phyloP scores from a whole-genome alignment of 2,329 filamentous ascomycete species.

The Tolypocladium inflatum region DNA sequence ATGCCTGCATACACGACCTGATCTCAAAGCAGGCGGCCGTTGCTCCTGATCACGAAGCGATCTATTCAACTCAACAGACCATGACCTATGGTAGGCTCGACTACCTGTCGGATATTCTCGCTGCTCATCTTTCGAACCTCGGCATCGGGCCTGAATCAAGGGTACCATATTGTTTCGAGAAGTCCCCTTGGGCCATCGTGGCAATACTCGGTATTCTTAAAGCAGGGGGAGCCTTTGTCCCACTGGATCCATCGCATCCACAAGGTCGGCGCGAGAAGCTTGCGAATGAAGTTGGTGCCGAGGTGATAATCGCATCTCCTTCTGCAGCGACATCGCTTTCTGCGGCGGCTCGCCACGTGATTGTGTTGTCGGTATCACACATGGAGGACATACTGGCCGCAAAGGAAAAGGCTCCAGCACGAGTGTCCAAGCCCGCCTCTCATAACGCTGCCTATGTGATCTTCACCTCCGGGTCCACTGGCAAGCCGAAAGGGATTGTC shows the following conservation, averaged over 20 bases:
- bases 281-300: background rate
- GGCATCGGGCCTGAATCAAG: background rate
- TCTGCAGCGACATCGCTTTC: background rate
- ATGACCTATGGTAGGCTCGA: background rate
- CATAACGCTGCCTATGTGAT: slow-evolving; percentile 11
- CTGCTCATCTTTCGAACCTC: background rate
- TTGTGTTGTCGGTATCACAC: background rate
- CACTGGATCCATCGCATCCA: slow-evolving; percentile 14
- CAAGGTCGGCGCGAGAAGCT: background rate
- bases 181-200: slow-evolving; percentile 6
- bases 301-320: background rate
- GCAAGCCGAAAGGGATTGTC: slow-evolving; percentile 16
- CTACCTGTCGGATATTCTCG: background rate
- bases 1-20: background rate
- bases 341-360: background rate
- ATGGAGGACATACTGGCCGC: background rate
- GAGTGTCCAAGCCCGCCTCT: no score
- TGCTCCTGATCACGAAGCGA: background rate
- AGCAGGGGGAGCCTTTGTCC: slow-evolving; percentile 14
- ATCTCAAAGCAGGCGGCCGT: background rate
- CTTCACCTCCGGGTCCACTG: slow-evolving; percentile 19
- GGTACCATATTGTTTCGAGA: background rate
- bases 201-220: slow-evolving; percentile 14
- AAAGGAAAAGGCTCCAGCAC: background rate
- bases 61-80: background rate